Conservation (phyloP, 2,329 filamentous ascomycete species). For the Colletotrichum tanaceti region DNA sequence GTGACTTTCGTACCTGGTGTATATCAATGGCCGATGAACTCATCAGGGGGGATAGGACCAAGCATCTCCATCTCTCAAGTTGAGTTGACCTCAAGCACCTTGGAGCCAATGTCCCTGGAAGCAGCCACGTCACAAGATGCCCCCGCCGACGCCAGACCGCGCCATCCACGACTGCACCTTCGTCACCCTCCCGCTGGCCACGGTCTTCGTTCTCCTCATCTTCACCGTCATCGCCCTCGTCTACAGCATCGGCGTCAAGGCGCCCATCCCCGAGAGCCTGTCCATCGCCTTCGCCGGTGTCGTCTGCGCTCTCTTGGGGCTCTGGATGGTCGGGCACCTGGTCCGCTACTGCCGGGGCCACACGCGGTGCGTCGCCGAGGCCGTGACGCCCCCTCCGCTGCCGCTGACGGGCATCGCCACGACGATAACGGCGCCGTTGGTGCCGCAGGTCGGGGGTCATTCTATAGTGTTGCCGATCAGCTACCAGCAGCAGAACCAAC, state of each 20-base stretch:
- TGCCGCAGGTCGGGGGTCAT: not conserved
- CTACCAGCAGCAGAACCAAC: conserved; percentile 12
- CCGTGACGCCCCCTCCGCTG: not conserved
- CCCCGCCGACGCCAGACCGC: conserved; percentile 9
- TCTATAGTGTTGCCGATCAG: not conserved
- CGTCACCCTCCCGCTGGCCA: conserved; percentile 21
- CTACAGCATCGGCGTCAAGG: conserved; percentile 25
- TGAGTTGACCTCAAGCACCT: not conserved
- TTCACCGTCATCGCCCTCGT: conserved; percentile 32
- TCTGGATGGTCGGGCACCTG: conserved; percentile 27
- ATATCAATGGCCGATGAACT: conserved; percentile 6
- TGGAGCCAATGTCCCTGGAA: not conserved
- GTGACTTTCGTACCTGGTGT: not conserved
- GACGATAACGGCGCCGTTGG: not conserved
- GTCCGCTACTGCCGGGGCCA: conserved; percentile 28
- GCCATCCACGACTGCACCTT: conserved; percentile 29
- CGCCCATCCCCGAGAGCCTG: conserved; percentile 20
- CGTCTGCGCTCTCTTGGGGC: conserved; percentile 20
- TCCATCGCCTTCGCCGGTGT: conserved; percentile 12
- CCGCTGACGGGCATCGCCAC: not conserved
- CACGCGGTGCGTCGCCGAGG: not conserved
- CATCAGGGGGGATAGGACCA: not conserved
- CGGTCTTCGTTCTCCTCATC: conserved; percentile 27
- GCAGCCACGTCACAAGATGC: conserved; percentile 3
- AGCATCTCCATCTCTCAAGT: not conserved